Percentiles rank a stretch among this genome's conserved stretches.
phyloP scores from a whole-genome alignment of 768 basidiomycete genomes.

The Chiua virens region DNA sequence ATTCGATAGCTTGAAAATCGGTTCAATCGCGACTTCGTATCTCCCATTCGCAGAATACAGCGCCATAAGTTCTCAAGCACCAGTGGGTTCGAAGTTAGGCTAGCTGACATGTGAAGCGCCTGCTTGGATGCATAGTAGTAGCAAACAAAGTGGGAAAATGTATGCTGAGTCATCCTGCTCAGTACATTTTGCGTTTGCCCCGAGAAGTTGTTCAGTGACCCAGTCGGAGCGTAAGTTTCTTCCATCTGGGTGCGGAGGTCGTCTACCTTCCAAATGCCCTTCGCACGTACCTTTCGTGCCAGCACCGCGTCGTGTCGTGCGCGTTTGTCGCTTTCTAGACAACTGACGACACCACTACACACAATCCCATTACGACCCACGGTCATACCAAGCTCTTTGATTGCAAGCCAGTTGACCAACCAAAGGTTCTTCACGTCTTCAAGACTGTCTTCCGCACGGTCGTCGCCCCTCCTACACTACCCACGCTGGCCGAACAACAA shows the following conservation, averaged over 20 bases:
- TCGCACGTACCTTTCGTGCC: conserved; percentile 20
- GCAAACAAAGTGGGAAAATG: neutral
- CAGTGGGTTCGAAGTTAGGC: too few species aligned
- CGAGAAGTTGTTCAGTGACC: neutral
- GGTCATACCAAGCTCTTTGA: conserved; percentile 1
- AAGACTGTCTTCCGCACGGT: conserved; percentile 20
- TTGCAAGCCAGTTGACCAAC: conserved; percentile 6
- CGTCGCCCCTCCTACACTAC: conserved; percentile 30
- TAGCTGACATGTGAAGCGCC: too few species aligned
- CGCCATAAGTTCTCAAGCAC: too few species aligned
- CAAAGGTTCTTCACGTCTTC: conserved; percentile 31
- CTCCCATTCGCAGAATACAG: too few species aligned
- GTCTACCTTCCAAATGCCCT: conserved; percentile 21
- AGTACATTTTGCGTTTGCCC: conserved; percentile 1
- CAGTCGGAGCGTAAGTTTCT: neutral
- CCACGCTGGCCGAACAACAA: conserved; percentile 45
- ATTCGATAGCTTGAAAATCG: too few species aligned
- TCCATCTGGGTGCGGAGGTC: conserved; percentile 15
- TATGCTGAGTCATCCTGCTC: conserved; percentile 18
- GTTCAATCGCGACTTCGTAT: too few species aligned
- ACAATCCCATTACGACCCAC: conserved; percentile 11
- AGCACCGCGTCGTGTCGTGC: conserved; percentile 7
- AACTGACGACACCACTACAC: conserved; percentile 6
- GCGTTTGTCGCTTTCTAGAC: conserved; percentile 12
- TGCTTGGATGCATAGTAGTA: too few species aligned